Base-by-base conservation (phyloP, 169 alveolate genomes). In the Plasmodium sp. region DNA sequence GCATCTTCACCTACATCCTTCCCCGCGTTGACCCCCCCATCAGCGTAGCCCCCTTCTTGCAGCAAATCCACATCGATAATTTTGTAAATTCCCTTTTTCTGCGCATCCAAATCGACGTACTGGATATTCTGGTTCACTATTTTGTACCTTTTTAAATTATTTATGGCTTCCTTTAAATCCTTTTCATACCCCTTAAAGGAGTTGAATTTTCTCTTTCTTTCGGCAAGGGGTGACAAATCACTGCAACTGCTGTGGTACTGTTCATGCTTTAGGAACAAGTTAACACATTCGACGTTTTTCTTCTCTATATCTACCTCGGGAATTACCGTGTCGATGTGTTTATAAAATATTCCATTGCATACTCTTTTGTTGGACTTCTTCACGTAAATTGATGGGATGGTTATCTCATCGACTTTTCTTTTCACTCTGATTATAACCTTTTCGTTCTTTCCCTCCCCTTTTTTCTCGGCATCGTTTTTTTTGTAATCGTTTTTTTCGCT, bases 351-450 rank as follows among this genome's bases (percentile, higher is more conserved):
- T 3, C 94, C 94, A 90, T 80, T 58, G 18, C 94, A 90, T 80
- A 90, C 22, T 81, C 83, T 90, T 62, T 90, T 90, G 80, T 90
- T 90, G 18, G 94, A 90, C 77, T 62, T 90, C 27, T 86, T 54
- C 74, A 90, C 58, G 82, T 79, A 90, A 62, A 90, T 90, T 10
- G 94, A 90, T 12, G 94, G 94, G 22, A 90, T 90, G 36, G 79
- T 79, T 3, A 88, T 67, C n/a, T 90, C 94, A 39, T 90, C 94
- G 10, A 90, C 22, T 90, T 81, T 90, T 90, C 94, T 90, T 90
- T 90, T 90, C 48, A 90, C 33, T 80, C 94, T 62, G 34, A 90
- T 90, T 90, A 90, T 90, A 71, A 90, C 91, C 22, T 90, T 90
- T 90, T 90, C 94, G 18, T 56, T 34, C 62, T 80, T 56, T 67